Percentiles rank a stretch among this genome's conserved stretches.
Conservation (phyloP, 1,139 yeast genomes). For the Eremothecium coryli region DNA sequence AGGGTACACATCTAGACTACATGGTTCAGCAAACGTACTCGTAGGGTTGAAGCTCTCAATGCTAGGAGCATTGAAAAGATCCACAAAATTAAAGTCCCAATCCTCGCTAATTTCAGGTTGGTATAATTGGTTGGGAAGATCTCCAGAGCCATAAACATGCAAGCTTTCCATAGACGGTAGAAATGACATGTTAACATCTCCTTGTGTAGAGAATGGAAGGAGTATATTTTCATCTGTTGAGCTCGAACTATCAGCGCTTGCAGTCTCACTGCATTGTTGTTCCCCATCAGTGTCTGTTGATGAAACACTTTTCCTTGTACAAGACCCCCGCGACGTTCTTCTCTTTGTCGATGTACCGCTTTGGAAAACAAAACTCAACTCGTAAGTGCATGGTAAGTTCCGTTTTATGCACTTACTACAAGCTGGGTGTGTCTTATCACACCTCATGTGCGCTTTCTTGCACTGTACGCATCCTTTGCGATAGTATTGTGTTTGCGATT, state of each 20-base stretch:
- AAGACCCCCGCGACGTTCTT: background rate
- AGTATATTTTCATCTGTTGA: too few relatives aligned
- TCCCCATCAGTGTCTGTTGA: background rate
- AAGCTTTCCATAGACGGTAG: background rate
- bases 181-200: too few relatives aligned
- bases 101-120: background rate
- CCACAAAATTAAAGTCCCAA: constrained; percentile 1
- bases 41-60: background rate
- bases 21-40: too few relatives aligned
- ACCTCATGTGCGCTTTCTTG: constrained; percentile 14
- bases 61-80: constrained; percentile 1
- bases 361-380: constrained; percentile 8
- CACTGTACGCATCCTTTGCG: constrained; percentile 15
- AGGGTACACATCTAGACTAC: background rate
- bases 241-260: background rate
- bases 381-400: constrained; percentile 13
- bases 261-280: background rate
- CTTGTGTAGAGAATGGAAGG: background rate
- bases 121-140: constrained; percentile 1
- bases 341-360: constrained; percentile 4
- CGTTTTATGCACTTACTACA: constrained; percentile 12
- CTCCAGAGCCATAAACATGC: background rate
- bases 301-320: background rate
- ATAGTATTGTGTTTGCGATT: constrained; percentile 10
- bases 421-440: constrained; percentile 10